Evolutionary conservation across 305 asterid species (phyloP).

Genomic region (Withania somnifera): DNA sequence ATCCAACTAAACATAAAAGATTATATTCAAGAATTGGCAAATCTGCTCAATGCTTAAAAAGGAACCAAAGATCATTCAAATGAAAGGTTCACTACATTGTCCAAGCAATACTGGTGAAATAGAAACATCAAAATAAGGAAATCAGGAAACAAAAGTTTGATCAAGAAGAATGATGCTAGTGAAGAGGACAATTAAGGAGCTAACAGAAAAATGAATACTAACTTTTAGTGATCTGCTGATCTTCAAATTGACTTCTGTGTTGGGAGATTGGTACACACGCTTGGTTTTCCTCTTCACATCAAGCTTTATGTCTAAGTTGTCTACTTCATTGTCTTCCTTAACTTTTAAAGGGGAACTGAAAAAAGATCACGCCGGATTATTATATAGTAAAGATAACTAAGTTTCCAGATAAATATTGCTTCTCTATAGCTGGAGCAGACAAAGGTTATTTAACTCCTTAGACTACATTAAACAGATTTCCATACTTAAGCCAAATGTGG

Average conservation of each 20-base stretch:
- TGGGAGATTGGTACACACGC: constrained; percentile 59
- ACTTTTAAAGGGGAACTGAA: constrained; percentile 82
- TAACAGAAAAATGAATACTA: constrained; percentile 37
- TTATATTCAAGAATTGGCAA: constrained; percentile 31
- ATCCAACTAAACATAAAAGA: constrained; percentile 73
- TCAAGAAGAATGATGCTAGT: neutral
- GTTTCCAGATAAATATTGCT: neutral
- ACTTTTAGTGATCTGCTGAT: constrained; percentile 94
- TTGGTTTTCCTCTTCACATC: constrained; percentile 46
- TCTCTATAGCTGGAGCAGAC: neutral
- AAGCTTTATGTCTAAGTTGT: constrained; percentile 73
- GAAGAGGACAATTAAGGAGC: neutral
- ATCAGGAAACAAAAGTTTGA: neutral
- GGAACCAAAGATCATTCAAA: neutral
- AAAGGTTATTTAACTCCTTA: neutral
- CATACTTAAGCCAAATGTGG: neutral
- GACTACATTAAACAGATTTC: neutral
- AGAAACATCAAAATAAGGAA: neutral
- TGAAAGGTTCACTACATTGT: neutral
- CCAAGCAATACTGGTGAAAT: neutral
- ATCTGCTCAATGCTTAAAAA: neutral
- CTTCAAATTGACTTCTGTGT: constrained; percentile 87
- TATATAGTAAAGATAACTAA: neutral
- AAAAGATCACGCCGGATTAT: neutral
- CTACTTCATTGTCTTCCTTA: constrained; percentile 91